Conservation (phyloP, 2,329 filamentous ascomycete species). For the Phaeosphaeria sp. region DNA sequence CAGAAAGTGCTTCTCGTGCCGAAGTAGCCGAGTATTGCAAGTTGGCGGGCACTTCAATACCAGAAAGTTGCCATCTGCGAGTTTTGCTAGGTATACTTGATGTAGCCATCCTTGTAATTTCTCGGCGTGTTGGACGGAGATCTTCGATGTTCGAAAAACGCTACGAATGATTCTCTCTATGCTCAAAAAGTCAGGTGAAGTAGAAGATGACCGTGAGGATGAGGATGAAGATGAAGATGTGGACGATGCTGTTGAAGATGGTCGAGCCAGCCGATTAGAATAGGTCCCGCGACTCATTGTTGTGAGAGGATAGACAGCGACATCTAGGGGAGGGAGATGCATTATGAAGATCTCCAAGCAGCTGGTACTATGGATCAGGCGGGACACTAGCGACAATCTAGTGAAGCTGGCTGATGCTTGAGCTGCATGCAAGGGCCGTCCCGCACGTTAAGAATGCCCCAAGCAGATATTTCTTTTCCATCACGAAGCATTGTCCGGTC, state of each 20-base stretch:
- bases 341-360: conserved; percentile 36
- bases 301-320: conserved; percentile 39
- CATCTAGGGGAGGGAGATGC: conserved; percentile 46
- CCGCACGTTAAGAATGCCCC: conserved; percentile 22
- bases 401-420: not conserved
- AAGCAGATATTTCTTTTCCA: conserved; percentile 3
- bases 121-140: conserved; percentile 44
- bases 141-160: conserved; percentile 40
- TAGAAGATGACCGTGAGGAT: conserved; percentile 33
- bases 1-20: conserved; percentile 52
- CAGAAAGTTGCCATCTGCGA: conserved; percentile 48
- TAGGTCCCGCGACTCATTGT: conserved; percentile 46
- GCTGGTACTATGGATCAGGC: conserved; percentile 9
- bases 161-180: conserved; percentile 44
- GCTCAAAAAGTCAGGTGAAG: conserved; percentile 40
- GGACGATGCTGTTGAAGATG: conserved; percentile 33
- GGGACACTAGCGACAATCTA: conserved; percentile 11
- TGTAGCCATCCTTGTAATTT: conserved; percentile 46
- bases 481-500: not conserved
- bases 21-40: conserved; percentile 47
- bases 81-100: conserved; percentile 51
- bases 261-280: conserved; percentile 27
- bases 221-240: not conserved
- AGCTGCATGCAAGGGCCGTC: conserved; percentile 25
- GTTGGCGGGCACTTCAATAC: conserved; percentile 52